These are phyloP conservation scores for Pneumocystis canis DNA, from an alignment of 1,139 yeast genomes.

Conservation along the genomic window DNA sequence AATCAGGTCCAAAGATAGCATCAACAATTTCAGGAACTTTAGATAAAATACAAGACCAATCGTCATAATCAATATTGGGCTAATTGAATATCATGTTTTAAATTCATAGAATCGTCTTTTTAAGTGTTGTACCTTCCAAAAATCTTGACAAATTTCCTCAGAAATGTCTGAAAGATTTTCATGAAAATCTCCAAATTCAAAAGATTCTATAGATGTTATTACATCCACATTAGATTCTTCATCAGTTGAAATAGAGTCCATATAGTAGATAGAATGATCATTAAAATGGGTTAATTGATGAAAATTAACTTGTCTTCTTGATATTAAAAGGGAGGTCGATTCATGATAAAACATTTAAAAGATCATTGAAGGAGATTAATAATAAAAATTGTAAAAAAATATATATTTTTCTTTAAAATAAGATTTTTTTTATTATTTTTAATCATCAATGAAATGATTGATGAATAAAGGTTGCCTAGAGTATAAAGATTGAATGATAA, in stretches of 20 bases:
- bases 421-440: too few relatives aligned
- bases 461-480: too few relatives aligned
- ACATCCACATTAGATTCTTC: not conserved
- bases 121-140: not conserved
- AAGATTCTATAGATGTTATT: not conserved
- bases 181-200: not conserved
- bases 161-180: not conserved
- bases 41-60: not conserved
- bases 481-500: too few relatives aligned
- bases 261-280: not conserved
- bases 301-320: too few relatives aligned
- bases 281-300: not conserved
- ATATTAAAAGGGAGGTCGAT: too few relatives aligned
- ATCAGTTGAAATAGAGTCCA: not conserved
- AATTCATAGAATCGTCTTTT: not conserved
- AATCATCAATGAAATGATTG: too few relatives aligned
- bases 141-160: not conserved
- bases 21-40: not conserved
- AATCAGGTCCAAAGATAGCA: not conserved
- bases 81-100: not conserved
- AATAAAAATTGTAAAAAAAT: too few relatives aligned
- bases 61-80: not conserved
- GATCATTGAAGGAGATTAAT: too few relatives aligned
- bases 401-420: too few relatives aligned
- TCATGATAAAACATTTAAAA: too few relatives aligned